phyloP scores from a whole-genome alignment of 306 rosid species.

The Albizia julibrissin region DNA sequence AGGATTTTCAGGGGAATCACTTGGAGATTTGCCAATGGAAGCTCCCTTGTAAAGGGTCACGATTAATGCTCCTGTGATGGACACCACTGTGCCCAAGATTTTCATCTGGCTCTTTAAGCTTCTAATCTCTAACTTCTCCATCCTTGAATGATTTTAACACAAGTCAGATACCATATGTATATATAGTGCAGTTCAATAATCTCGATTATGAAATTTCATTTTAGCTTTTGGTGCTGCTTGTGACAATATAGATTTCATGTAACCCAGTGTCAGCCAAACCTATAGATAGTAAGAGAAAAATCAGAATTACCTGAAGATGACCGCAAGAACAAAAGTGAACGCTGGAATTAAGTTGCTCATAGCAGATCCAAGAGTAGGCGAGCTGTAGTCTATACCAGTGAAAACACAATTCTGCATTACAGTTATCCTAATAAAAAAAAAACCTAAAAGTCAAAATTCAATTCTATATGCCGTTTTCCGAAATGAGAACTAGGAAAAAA shows the following conservation, averaged over 20 bases:
- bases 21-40: slow-evolving; percentile 31
- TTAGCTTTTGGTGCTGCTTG: background rate
- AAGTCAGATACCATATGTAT: slow-evolving; percentile 5
- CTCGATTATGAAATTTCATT: background rate
- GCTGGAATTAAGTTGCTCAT: slow-evolving; percentile 56
- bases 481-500: background rate
- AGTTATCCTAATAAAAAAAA: slow-evolving; percentile 43
- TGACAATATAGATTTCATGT: background rate
- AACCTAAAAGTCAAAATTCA: slow-evolving; percentile 16
- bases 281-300: background rate
- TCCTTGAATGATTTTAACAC: slow-evolving; percentile 34
- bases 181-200: background rate
- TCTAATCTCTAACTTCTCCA: slow-evolving; percentile 45
- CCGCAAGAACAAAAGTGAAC: slow-evolving; percentile 48
- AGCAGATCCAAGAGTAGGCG: slow-evolving; percentile 60
- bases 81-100: slow-evolving; percentile 41
- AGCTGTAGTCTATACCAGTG: slow-evolving; percentile 51
- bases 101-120: slow-evolving; percentile 49
- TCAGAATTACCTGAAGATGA: slow-evolving; percentile 38
- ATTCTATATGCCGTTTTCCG: background rate
- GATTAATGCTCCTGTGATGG: slow-evolving; percentile 51
- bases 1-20: background rate
- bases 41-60: slow-evolving; percentile 60
- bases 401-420: slow-evolving; percentile 54
- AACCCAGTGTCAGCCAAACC: background rate